Evolutionary conservation across 2,329 filamentous ascomycete species (phyloP).

Genomic region (Colletotrichum sp.): DNA sequence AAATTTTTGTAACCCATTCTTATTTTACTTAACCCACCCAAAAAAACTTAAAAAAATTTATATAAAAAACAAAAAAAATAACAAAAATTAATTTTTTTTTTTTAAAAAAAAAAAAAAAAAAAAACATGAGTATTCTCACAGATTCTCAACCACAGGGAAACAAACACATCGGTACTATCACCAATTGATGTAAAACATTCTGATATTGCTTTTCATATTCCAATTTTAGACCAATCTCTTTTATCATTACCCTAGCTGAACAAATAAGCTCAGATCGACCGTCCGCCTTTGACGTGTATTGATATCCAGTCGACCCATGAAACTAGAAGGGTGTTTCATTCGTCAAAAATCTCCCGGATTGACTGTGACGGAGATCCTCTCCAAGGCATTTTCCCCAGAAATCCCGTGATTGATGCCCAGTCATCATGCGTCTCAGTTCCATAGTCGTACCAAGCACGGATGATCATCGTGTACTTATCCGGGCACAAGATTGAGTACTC

Average conservation of each 20-base stretch:
- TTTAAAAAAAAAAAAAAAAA: too few species aligned
- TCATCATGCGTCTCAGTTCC: background rate
- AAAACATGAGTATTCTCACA: background rate
- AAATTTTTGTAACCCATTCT: too few species aligned
- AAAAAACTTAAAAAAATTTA: too few species aligned
- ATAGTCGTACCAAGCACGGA: background rate
- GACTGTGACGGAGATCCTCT: background rate
- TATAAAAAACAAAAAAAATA: too few species aligned
- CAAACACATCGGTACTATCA: background rate
- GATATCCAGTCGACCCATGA: background rate
- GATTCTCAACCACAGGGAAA: accelerated
- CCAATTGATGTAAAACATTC: background rate
- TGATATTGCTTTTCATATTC: background rate
- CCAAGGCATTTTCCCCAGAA: accelerated
- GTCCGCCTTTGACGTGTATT: background rate
- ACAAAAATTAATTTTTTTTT: too few species aligned
- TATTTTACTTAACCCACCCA: too few species aligned
- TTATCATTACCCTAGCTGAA: background rate
- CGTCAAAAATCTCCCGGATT: background rate
- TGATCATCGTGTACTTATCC: background rate
- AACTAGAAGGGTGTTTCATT: background rate
- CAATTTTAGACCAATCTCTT: background rate
- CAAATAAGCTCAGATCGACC: background rate
- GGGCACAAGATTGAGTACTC: background rate
- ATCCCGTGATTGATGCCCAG: background rate